Base-by-base conservation (phyloP, 352 stramenopile genomes). In the Phytophthora melonis region DNA sequence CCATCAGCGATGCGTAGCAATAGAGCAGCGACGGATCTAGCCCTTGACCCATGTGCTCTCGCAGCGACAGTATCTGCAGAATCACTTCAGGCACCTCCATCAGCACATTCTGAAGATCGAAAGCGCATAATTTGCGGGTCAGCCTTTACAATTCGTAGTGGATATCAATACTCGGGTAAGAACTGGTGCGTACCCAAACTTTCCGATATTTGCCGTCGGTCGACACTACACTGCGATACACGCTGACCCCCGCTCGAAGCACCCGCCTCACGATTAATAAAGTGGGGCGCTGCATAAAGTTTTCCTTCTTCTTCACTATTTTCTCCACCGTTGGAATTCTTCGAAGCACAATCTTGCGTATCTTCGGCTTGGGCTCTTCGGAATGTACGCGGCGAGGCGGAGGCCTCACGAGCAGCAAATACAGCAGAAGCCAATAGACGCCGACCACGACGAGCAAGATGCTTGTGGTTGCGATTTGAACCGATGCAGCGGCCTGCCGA, bases 1-100 rank as follows among this genome's bases (percentile, higher is more conserved):
- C 67, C 78, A 87, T 85, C 0, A 85, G 50, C 0, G 54, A 60
- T 5, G 79, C 77, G 45, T 84, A 87, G 13, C 60, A 62, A 23
- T 74, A 77, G 3, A 87, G 56, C 9, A 87, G 30, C 14, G 58
- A 58, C 5, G 41, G 1, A 25, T 76, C 56, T 0, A 82, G 45
- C 0, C 80, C 80, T 67, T 74, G 58, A 8, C n/a, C 34, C 52
- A 87, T 79, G 58, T 82, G 57, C 3, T 72, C 64, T n/a, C 63
- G 66, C 16, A 81, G 10, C 9, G 70, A 73, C 53, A 77, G 49
- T 25, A 69, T 63, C 41, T 81, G 75, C 25, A 81, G 58, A 49
- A 77, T 34, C 25, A 81, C 54, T 59, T 81, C 75, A 25, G 75
- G 74, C 13, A 81, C 63, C 56, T 81, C 70, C 62, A 81, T 70